Percentiles rank a stretch among this genome's conserved stretches.
Conservation (phyloP, 441 rosid genomes). For the Bocquillonia castaneifolia region DNA sequence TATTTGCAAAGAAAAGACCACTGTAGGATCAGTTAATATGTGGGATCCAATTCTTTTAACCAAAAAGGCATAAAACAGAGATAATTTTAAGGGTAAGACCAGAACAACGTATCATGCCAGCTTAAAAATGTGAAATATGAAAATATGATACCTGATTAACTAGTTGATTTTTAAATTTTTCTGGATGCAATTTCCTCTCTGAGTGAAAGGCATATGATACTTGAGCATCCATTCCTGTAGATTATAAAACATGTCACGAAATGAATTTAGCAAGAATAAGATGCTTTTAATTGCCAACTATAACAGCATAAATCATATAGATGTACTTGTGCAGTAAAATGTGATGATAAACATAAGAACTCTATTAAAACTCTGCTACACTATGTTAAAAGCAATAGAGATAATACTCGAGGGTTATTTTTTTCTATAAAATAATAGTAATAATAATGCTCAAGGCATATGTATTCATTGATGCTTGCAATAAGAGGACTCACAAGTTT, state of each 20-base stretch:
- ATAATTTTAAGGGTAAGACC: not conserved
- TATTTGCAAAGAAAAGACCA: no score
- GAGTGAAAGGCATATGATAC: slow-evolving; percentile 91
- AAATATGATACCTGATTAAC: slow-evolving; percentile 61
- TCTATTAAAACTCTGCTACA: no score
- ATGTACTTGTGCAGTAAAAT: not conserved
- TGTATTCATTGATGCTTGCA: no score
- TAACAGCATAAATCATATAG: not conserved
- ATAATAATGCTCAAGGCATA: no score
- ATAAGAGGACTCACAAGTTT: no score
- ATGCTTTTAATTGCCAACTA: not conserved
- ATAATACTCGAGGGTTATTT: no score
- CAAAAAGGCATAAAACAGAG: not conserved
- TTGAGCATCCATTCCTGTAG: slow-evolving; percentile 96
- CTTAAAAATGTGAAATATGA: not conserved
- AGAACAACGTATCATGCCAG: not conserved
- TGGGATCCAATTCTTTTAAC: no score
- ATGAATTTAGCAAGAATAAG: not conserved
- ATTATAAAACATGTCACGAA: slow-evolving; percentile 13
- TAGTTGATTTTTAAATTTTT: slow-evolving; percentile 81
- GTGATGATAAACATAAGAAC: no score
- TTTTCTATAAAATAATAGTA: no score
- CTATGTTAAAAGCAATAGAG: no score
- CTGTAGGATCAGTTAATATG: not conserved
- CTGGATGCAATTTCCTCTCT: slow-evolving; percentile 81